Base-by-base conservation (phyloP, 2,329 filamentous ascomycete genomes). In the Tolypocladium guangdongense region DNA sequence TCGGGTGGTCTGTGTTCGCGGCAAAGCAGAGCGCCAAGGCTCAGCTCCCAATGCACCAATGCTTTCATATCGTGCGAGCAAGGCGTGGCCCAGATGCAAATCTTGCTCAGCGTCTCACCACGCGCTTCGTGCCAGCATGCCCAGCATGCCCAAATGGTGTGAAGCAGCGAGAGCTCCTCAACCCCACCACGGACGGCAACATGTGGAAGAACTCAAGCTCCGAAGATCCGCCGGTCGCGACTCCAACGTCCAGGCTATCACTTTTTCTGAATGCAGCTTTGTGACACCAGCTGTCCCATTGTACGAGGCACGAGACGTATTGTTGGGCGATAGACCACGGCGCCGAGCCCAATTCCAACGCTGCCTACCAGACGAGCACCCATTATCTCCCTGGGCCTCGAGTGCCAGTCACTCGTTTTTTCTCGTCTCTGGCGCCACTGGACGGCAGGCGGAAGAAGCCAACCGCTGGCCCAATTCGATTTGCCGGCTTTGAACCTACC, bases 191-290 rank as follows among this genome's bases (percentile, higher is more conserved):
- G 18, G 43, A 46, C 8, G 27, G 27, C 24, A 27, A 32, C 43
- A 46, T 12, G 33, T 27, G 51, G 53, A 55, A 54, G 52, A 57
- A 57, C 38, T 39, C 35, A 56, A 54, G 56, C 55, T 58, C 63
- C 63, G 63, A 65, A 58, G 63, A 63, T 63, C 63, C 64, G 58
- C 63, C 63, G 60, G 58, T 47, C 43, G 18, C 43, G 43, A 47
- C 43, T 32, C 43, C 27, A 33, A 58, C 58, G 57, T 16, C 16
- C 27, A 33, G 33, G 24, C 43, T 27, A 27, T 14, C 43, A 24
- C 43, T 47, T 47, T 47, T 47, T 33, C 41, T 32, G 27, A 32
- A 47, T 47, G 43, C 43, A 47, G 43, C 43, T 47, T 43, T 43
- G 50, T 46, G 38, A 46, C 20, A 32, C 48, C 35, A 50, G 10